These are phyloP conservation scores for Dothistroma septosporum DNA, from an alignment of 2,329 filamentous ascomycete genomes.

Conservation along the genomic window DNA sequence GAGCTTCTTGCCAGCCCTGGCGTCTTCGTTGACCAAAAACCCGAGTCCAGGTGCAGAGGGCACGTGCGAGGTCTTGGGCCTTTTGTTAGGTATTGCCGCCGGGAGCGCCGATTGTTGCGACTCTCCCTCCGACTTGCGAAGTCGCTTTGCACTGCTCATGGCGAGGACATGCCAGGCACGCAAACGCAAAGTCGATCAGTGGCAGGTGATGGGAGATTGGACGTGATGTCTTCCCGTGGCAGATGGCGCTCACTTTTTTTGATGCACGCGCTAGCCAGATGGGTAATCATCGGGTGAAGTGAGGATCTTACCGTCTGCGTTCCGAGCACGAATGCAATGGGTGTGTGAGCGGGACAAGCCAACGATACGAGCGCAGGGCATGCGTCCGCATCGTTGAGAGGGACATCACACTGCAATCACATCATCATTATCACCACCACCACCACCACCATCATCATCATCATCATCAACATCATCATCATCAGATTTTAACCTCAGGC, in stretches of 20 bases:
- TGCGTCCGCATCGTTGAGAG: neutral
- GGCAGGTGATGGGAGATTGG: neutral
- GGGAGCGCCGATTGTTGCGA: constrained; percentile 26
- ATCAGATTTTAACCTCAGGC: neutral
- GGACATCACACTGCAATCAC: neutral
- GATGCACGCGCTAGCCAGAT: neutral
- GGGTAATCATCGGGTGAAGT: neutral
- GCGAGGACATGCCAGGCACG: constrained; percentile 25
- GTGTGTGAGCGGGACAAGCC: neutral
- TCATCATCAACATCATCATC: no score
- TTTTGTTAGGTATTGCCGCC: constrained; percentile 28
- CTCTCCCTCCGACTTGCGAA: constrained; percentile 28
- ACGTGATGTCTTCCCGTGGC: neutral
- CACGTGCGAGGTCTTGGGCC: constrained; percentile 34
- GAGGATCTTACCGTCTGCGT: neutral
- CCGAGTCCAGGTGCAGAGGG: constrained; percentile 28
- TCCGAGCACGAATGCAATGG: neutral
- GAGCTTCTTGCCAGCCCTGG: constrained; percentile 36
- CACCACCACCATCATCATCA: no score
- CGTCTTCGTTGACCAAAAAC: constrained; percentile 36
- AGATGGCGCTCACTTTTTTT: neutral
- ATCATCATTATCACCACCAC: neutral
- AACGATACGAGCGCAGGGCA: neutral
- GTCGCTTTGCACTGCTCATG: constrained; percentile 37
- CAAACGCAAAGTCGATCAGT: neutral